Evolutionary conservation across 768 basidiomycete genomes (phyloP), one percentile per base, ranked within the genome.

Genomic region (Sarcodon aspratus): DNA sequence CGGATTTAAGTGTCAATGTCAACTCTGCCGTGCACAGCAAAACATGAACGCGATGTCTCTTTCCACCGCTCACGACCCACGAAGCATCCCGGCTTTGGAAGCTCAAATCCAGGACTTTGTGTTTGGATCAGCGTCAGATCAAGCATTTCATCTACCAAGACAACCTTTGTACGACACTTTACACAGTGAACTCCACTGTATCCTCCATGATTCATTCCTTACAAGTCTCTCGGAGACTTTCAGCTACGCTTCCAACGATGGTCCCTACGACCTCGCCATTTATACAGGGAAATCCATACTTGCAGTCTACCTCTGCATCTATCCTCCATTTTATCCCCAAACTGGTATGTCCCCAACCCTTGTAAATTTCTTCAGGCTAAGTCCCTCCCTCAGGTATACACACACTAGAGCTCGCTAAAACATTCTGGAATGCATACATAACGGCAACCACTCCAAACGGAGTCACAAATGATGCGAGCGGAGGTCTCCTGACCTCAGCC

Each of bases 271-370:
- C 9, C 52, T 62, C 11, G 85, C 86, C 0, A 57, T 82, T 17
- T 57, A 69, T 33, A 61, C 66, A 9, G 86, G 88, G 11, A 56
- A 70, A 35, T 73, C 75, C 1, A 64, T 88, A 11, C 65, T 87
- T 15, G 80, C 80, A 1, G 63, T 85, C 7, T 91, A 90, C 61
- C 57, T 73, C 9, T 58, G 84, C 47, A 68, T 89, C 43, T 91
- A 91, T 56, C 85, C 88, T 1, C 66, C 63, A 2, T 82, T 83
- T 57, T 88, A 87, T 61, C 88, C 87, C n/a, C 84, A 88, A 54
- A 85, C 81, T 21, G 88, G 88, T 85, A 34, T 17, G 37, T 33
- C n/a, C 12, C 37, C 32, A 17, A 12, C 7, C 18, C 15, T 10
- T 27, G 21, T 10, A 4, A 31, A 38, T 32, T 15, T 48, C 38